phyloP scores from a whole-genome alignment of 225 moss, liverwort and hornwort species.

The Neckera pumila region DNA sequence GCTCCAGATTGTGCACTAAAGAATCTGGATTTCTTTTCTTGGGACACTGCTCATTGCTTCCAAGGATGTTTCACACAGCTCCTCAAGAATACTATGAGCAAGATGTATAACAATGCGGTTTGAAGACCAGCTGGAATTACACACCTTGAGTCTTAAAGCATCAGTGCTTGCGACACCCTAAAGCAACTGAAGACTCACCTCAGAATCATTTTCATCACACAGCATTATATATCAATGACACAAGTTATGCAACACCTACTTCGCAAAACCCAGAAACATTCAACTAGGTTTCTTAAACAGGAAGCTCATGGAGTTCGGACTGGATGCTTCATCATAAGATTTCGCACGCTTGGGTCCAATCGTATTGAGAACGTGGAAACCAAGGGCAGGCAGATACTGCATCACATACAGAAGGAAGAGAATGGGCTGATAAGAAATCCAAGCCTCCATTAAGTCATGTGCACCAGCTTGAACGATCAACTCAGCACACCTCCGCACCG shows the following conservation, averaged over 20 bases:
- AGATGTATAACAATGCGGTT: neutral
- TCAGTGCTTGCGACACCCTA: neutral
- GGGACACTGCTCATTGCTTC: neutral
- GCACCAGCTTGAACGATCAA: slow-evolving; percentile 62
- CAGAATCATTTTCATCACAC: neutral
- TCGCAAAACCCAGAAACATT: neutral
- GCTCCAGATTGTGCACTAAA: neutral
- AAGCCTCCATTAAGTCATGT: slow-evolving; percentile 55
- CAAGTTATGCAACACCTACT: neutral
- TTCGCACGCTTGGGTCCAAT: slow-evolving; percentile 40
- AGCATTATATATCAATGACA: neutral
- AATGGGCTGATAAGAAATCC: slow-evolving; percentile 59
- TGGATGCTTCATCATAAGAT: neutral
- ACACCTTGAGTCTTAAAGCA: neutral
- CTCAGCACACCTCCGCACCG: slow-evolving; percentile 47
- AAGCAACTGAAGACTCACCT: neutral
- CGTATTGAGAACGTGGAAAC: slow-evolving; percentile 15
- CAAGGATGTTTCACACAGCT: neutral
- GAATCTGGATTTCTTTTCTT: neutral
- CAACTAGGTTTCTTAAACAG: slow-evolving; percentile 13
- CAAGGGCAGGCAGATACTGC: slow-evolving; percentile 39
- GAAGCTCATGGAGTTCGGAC: neutral
- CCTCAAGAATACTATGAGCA: neutral
- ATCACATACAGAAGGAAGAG: slow-evolving; percentile 36
- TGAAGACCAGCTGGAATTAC: neutral